Evolutionary conservation across 1,139 yeast species (phyloP), one percentile per base, ranked within the genome.

Genomic region (Taiozyma sp.): DNA sequence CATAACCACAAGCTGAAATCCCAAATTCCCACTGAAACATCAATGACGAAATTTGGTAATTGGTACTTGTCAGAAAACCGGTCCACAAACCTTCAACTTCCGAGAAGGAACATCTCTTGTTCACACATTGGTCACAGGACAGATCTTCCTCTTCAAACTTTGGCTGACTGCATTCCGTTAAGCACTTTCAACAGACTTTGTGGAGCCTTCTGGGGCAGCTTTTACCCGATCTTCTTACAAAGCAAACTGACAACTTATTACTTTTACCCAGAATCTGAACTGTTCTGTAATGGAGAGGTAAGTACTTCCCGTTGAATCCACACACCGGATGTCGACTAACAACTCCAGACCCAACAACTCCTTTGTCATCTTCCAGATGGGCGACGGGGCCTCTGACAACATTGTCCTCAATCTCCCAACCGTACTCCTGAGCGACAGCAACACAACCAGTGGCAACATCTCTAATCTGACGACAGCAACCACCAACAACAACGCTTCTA

Each of bases 281-380:
- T 13, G 4, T 6, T 5, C 19, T n/a, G 14, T 5, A 14, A 48
- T 48, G 50, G 45, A 48, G 2, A 48, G 48, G 50, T 48, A 32
- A 40, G 50, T 45, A n/a, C 30, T 6, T n/a, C 14, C 4, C 8
- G 26, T 8, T 13, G 35, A 28, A 10, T 13, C 9, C 4, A n/a
- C 16, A 14, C n/a, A 29, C 16, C 7, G 24, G 35, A 37, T 19
- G 19, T 19, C 21, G 10, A 44, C 50, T 47, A 47, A 44, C 47
- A 19, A 6, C 14, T 13, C 3, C 14, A 49, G 52, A 24, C n/a
- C 47, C 37, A 40, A 43, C 34, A 40, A 47, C 46, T 43, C 56
- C 8, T 52, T 56, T 43, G 58, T 59, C 32, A 54, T 59, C 39
- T 56, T 56, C 47, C 56, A 56, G 28, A 48, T 55, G 29, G 59